Conservation (phyloP, 2,329 filamentous ascomycete genomes). For the Trichoderma breve region DNA sequence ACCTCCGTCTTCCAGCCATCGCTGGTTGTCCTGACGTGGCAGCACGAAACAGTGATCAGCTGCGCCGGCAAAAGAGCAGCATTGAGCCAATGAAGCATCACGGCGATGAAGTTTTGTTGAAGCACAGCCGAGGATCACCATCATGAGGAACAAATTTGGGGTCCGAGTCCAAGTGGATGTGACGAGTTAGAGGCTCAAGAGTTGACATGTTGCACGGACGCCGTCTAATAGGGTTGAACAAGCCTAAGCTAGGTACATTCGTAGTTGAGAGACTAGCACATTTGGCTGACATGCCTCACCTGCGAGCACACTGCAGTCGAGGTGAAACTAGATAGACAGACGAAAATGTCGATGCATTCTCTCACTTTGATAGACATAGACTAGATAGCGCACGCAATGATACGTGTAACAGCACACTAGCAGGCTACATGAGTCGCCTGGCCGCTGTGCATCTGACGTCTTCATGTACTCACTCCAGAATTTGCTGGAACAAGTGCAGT, state of each 20-base stretch:
- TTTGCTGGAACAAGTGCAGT: not conserved
- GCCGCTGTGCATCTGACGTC: slow-evolving; percentile 1
- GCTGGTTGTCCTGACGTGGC: slow-evolving; percentile 21
- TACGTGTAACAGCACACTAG: slow-evolving; percentile 7
- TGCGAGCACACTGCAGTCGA: not conserved
- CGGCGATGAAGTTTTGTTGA: slow-evolving; percentile 2
- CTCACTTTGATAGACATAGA: not conserved
- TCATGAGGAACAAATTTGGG: slow-evolving; percentile 9
- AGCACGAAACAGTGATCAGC: slow-evolving; percentile 20
- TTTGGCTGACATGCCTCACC: not conserved
- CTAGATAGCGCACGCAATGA: not conserved
- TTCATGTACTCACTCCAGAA: not conserved
- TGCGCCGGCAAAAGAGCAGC: slow-evolving; percentile 12
- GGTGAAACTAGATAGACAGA: not conserved
- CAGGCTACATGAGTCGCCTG: slow-evolving; percentile 11
- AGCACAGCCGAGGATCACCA: slow-evolving; percentile 17
- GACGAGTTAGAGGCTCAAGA: slow-evolving; percentile 18
- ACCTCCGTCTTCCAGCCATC: not conserved
- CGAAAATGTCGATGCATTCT: not conserved
- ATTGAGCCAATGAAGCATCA: slow-evolving; percentile 15
- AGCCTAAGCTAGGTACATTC: not conserved
- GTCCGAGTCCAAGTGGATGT: not conserved
- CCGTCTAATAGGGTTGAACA: slow-evolving; percentile 2
- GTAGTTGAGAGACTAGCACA: not conserved
- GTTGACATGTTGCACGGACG: slow-evolving; percentile 15